Conservation (phyloP, 1,139 yeast genomes). For the Yamadazyma taylorii region DNA sequence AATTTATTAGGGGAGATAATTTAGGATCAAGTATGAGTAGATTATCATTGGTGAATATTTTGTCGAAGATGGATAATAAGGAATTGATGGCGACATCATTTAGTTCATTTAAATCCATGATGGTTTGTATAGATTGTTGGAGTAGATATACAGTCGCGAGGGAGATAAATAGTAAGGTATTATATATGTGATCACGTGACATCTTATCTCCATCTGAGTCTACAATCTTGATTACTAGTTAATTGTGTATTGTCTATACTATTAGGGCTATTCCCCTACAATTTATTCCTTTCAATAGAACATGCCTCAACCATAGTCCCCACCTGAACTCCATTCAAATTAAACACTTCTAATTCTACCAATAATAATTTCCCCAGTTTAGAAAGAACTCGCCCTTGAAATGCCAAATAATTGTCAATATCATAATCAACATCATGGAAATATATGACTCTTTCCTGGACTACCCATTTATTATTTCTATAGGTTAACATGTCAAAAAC, state of each 20-base stretch:
- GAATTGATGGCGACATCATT: slow-evolving; percentile 22
- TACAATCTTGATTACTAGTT: too few species aligned
- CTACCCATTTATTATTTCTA: slow-evolving; percentile 2
- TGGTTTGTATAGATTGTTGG: background rate
- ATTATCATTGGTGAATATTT: slow-evolving; percentile 33
- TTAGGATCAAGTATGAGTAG: slow-evolving; percentile 56
- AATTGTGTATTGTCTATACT: too few species aligned
- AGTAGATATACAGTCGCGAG: too few species aligned
- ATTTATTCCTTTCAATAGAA: slow-evolving; percentile 17
- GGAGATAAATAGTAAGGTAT: too few species aligned
- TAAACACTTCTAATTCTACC: slow-evolving; percentile 59
- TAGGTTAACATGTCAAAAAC: slow-evolving; percentile 16
- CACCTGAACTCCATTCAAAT: slow-evolving; percentile 50
- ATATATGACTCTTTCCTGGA: slow-evolving; percentile 63
- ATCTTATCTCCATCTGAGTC: too few species aligned
- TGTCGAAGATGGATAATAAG: slow-evolving; percentile 25
- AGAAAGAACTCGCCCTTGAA: slow-evolving; percentile 51
- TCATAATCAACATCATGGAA: slow-evolving; percentile 61
- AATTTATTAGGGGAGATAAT: slow-evolving; percentile 57
- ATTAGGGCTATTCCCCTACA: too few species aligned
- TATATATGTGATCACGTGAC: too few species aligned
- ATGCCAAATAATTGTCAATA: slow-evolving; percentile 54
- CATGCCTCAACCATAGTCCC: slow-evolving; percentile 75
- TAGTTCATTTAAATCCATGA: slow-evolving; percentile 11
- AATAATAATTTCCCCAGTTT: slow-evolving; percentile 56